These are phyloP conservation scores for Melastoma candidum DNA, from an alignment of 441 rosid species.

Conservation along the genomic window DNA sequence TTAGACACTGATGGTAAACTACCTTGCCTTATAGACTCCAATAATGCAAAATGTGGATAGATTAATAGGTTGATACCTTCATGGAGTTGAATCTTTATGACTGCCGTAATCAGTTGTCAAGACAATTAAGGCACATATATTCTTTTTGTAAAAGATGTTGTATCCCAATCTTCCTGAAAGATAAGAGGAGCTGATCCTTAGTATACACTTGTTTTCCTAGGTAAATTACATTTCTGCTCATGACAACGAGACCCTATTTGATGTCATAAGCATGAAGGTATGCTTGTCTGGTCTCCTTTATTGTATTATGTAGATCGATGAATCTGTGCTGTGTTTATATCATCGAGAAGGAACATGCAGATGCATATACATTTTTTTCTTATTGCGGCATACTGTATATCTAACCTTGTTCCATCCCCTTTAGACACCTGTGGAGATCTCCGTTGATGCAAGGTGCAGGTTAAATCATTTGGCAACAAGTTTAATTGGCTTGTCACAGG, in stretches of 20 bases:
- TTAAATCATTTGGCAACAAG: slow-evolving; percentile 80
- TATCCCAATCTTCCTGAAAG: no score
- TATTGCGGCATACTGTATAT: slow-evolving; percentile 6
- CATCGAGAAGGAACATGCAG: slow-evolving; percentile 1
- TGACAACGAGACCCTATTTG: slow-evolving; percentile 97
- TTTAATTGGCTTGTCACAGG: slow-evolving; percentile 81
- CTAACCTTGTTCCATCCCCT: slow-evolving; percentile 19
- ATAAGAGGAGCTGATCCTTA: no score
- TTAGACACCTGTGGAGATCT: slow-evolving; percentile 66
- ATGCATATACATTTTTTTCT: neutral
- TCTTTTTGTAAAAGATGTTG: no score
- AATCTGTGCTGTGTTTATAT: neutral
- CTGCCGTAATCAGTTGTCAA: no score
- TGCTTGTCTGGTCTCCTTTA: slow-evolving; percentile 4
- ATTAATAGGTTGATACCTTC: no score
- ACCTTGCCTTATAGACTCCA: no score
- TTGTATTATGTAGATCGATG: slow-evolving; percentile 3
- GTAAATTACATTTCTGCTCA: slow-evolving; percentile 96
- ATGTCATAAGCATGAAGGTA: slow-evolving; percentile 83
- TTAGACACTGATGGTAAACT: no score
- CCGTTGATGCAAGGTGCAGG: slow-evolving; percentile 81
- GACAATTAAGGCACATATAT: no score
- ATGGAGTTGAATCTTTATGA: no score
- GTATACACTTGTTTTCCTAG: slow-evolving; percentile 33
- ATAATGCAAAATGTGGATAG: no score